Conservation (phyloP, 192 early-diverging fungal species). For the Spizellomyces punctatus region DNA sequence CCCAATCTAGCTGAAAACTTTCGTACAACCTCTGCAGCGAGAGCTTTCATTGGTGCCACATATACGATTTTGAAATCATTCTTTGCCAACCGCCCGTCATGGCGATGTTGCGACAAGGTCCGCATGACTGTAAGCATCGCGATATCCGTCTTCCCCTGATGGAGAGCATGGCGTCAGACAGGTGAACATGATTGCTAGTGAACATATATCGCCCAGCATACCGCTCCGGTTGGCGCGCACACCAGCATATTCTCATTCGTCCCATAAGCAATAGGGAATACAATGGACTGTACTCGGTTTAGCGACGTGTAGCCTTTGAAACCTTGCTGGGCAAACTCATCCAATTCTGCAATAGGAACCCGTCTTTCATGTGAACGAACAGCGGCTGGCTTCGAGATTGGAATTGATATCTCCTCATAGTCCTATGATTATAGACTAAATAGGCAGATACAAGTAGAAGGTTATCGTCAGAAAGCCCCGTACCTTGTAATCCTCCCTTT, state of each 20-base stretch:
- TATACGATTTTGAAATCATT: constrained; percentile 98
- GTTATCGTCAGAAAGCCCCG: constrained; percentile 13
- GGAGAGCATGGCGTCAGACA: constrained; percentile 1
- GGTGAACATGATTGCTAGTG: background rate
- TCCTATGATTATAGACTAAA: constrained; percentile 48
- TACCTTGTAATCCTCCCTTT: constrained; percentile 64
- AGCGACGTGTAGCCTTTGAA: constrained; percentile 86
- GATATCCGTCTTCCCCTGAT: constrained; percentile 92
- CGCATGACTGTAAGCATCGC: constrained; percentile 92
- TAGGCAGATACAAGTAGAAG: background rate
- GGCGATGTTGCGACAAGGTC: constrained; percentile 68
- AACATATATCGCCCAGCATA: constrained; percentile 39
- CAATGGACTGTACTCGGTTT: constrained; percentile 95
- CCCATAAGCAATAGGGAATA: constrained; percentile 90
- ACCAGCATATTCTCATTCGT: constrained; percentile 99
- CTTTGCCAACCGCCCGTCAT: constrained; percentile 60
- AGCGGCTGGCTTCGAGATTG: constrained; percentile 70
- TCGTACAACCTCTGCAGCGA: constrained; percentile 92
- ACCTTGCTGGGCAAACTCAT: constrained; percentile 65
- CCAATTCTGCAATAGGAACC: constrained; percentile 71
- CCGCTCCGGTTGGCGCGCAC: constrained; percentile 95
- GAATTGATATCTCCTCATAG: constrained; percentile 92
- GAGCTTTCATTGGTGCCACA: constrained; percentile 97
- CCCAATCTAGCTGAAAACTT: constrained; percentile 86
- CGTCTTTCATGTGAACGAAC: constrained; percentile 62